A percentile compares a stretch with the other conserved stretches of the same genome.
phyloP scores from a whole-genome alignment of 192 early-diverging fungal genomes.

The Funneliformis mosseae region DNA sequence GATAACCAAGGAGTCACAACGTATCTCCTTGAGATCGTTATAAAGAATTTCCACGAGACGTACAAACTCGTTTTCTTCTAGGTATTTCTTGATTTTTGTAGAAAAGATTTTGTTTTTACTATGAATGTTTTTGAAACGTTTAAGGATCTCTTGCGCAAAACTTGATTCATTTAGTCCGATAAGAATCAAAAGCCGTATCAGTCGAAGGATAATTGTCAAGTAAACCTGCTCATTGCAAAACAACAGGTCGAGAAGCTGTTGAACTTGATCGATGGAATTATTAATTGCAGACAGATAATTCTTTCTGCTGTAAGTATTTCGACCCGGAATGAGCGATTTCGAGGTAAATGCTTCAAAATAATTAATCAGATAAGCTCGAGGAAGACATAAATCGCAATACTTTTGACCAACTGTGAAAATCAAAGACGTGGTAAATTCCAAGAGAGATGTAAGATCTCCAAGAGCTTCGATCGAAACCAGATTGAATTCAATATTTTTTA shows the following conservation, averaged over 20 bases:
- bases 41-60: background rate
- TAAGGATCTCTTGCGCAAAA: background rate
- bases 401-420: background rate
- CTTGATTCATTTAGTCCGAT: constrained; percentile 9
- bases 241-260: background rate
- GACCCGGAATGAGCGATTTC: background rate
- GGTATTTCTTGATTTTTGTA: background rate
- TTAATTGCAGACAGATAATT: background rate
- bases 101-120: background rate
- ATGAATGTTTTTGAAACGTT: background rate
- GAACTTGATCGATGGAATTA: background rate
- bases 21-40: constrained; percentile 1
- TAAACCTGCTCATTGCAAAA: background rate
- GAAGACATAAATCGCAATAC: constrained; percentile 15
- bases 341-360: background rate
- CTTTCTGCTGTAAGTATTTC: background rate
- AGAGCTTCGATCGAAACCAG: background rate
- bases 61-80: background rate
- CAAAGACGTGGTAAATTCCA: constrained; percentile 17
- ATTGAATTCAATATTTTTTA: background rate
- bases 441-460: constrained; percentile 18
- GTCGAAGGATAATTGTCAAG: background rate
- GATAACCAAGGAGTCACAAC: constrained; percentile 18
- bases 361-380: constrained; percentile 21
- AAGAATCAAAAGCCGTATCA: constrained; percentile 20